A percentile compares a stretch with the other conserved stretches of the same genome.
Evolutionary conservation across 2,329 filamentous ascomycete genomes (phyloP).

Genomic region (Ascochyta koolunga): DNA sequence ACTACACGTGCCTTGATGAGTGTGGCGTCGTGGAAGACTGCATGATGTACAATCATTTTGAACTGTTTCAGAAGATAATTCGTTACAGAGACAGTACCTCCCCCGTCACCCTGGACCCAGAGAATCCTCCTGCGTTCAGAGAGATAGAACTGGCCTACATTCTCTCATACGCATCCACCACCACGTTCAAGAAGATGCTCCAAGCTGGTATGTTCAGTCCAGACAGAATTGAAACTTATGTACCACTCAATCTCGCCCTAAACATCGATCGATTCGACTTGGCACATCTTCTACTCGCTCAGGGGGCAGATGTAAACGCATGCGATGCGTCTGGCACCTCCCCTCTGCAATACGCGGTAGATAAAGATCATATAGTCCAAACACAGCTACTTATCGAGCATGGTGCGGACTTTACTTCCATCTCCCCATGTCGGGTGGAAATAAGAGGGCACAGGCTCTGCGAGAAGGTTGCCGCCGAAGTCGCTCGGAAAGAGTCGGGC

Average conservation of each 20-base stretch:
- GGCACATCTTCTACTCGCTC: background rate
- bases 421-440: background rate
- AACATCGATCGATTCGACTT: too few species aligned
- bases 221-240: too few species aligned
- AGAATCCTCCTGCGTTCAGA: too few species aligned
- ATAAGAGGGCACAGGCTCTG: background rate
- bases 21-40: background rate
- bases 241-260: too few species aligned
- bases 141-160: too few species aligned
- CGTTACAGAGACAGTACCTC: background rate
- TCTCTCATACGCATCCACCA: too few species aligned
- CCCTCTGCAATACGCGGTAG: background rate
- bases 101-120: too few species aligned
- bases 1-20: too few species aligned
- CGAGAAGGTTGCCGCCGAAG: background rate
- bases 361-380: background rate
- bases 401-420: background rate
- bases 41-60: background rate
- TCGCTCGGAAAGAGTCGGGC: background rate
- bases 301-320: background rate
- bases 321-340: background rate
- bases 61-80: background rate
- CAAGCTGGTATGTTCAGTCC: too few species aligned
- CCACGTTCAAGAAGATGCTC: too few species aligned
- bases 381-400: background rate